phyloP scores from a whole-genome alignment of 768 basidiomycete genomes.

The Collybia sordida region DNA sequence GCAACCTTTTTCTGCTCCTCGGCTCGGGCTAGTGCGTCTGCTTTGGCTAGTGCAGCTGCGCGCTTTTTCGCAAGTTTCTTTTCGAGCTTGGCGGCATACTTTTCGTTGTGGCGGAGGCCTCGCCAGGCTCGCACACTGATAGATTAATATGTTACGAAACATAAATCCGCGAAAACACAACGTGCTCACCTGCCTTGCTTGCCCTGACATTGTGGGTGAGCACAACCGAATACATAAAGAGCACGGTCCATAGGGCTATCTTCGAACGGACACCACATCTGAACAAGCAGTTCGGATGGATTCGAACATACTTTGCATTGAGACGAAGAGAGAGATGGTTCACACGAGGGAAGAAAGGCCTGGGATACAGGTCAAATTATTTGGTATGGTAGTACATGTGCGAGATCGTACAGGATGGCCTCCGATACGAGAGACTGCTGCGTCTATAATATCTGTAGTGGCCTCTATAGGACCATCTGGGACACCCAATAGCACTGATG shows the following conservation, averaged over 20 bases:
- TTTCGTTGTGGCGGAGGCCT: conserved; percentile 67
- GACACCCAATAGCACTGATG: conserved; percentile 74
- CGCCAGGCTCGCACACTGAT: conserved; percentile 81
- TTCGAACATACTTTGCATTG: conserved; percentile 69
- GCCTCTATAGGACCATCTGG: conserved; percentile 72
- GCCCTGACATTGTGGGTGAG: conserved; percentile 66
- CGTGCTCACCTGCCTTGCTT: conserved; percentile 71
- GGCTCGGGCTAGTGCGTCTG: conserved; percentile 27
- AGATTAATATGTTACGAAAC: conserved; percentile 6
- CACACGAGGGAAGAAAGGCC: conserved; percentile 69
- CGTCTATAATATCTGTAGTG: conserved; percentile 63
- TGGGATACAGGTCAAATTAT: conserved; percentile 51
- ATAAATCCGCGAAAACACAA: conserved; percentile 10
- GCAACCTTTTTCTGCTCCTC: conserved; percentile 27
- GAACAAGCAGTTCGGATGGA: conserved; percentile 80
- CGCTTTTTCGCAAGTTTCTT: conserved; percentile 45
- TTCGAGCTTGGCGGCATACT: conserved; percentile 74
- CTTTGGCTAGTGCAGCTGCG: conserved; percentile 37
- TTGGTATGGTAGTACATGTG: conserved; percentile 46
- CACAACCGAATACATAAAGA: conserved; percentile 84
- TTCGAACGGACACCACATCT: conserved; percentile 91
- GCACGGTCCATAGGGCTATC: conserved; percentile 83
- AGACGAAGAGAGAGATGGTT: conserved; percentile 62
- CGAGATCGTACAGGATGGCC: conserved; percentile 82
- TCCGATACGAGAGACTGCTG: conserved; percentile 86